Percentiles rank a stretch among this genome's conserved stretches.
Evolutionary conservation across 225 moss, liverwort and hornwort species (phyloP).

Genomic region (Thuidium tamariscinum): DNA sequence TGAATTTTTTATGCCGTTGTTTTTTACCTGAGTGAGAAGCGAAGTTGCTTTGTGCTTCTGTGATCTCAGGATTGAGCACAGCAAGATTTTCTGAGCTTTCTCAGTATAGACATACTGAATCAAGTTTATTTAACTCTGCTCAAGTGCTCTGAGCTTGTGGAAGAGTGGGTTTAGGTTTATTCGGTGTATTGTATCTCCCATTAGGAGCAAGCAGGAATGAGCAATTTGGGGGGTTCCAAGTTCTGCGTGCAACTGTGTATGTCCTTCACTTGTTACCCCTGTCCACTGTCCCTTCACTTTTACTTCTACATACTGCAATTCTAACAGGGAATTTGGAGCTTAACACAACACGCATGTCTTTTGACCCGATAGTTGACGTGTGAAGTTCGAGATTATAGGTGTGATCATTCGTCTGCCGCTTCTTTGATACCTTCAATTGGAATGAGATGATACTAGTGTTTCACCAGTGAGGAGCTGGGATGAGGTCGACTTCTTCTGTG

Average conservation of each 20-base stretch:
- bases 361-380: neutral
- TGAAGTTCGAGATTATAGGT: neutral
- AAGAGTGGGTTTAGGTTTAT: neutral
- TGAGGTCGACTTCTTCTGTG: neutral
- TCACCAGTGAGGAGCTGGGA: neutral
- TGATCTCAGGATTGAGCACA: neutral
- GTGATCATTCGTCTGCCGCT: neutral
- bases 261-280: neutral
- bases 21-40: neutral
- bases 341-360: neutral
- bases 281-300: neutral
- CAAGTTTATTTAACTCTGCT: neutral
- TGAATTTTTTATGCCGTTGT: neutral
- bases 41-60: neutral
- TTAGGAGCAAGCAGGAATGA: neutral
- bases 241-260: neutral
- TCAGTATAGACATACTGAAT: neutral
- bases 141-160: neutral
- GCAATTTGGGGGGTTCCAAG: neutral
- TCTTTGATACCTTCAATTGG: neutral
- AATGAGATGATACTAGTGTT: neutral
- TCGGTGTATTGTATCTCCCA: neutral
- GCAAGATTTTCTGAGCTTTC: neutral
- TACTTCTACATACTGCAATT: neutral
- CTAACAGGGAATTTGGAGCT: neutral